Conservation (phyloP, 192 early-diverging fungal species). For the Coemansia sp. region DNA sequence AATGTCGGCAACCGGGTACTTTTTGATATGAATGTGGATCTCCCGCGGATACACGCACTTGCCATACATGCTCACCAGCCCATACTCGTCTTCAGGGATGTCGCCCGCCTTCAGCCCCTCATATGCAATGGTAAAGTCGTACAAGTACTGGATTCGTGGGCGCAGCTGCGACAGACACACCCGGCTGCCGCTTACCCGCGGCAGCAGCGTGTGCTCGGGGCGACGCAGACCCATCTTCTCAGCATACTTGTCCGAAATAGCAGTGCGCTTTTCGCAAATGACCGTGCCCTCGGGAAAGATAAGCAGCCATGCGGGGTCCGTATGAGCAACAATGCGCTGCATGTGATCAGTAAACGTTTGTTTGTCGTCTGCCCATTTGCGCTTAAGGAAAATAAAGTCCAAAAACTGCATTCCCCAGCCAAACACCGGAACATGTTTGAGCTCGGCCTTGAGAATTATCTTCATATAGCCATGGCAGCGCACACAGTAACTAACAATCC, state of each 20-base stretch:
- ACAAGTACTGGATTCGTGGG: constrained; percentile 68
- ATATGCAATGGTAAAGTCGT: constrained; percentile 89
- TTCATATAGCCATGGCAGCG: constrained; percentile 79
- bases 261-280: constrained; percentile 70
- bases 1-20: constrained; percentile 61
- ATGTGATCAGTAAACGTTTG: constrained; percentile 60
- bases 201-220: constrained; percentile 74
- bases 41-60: constrained; percentile 67
- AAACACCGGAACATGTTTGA: constrained; percentile 83
- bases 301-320: constrained; percentile 83
- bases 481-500: constrained; percentile 62
- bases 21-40: constrained; percentile 80
- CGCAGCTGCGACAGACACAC: constrained; percentile 68
- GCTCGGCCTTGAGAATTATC: constrained; percentile 84
- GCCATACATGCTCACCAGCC: constrained; percentile 72
- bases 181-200: constrained; percentile 78
- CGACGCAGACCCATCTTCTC: constrained; percentile 60
- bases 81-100: constrained; percentile 83
- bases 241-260: constrained; percentile 67
- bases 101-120: constrained; percentile 68
- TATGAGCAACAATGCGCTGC: constrained; percentile 51
- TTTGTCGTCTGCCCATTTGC: constrained; percentile 77
- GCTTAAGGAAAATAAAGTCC: constrained; percentile 92
- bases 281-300: constrained; percentile 98
- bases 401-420: constrained; percentile 88